A percentile compares a stretch with the other conserved stretches of the same genome.
phyloP scores from a whole-genome alignment of 805 yeast species.

The Metschnikowia gelsemii region DNA sequence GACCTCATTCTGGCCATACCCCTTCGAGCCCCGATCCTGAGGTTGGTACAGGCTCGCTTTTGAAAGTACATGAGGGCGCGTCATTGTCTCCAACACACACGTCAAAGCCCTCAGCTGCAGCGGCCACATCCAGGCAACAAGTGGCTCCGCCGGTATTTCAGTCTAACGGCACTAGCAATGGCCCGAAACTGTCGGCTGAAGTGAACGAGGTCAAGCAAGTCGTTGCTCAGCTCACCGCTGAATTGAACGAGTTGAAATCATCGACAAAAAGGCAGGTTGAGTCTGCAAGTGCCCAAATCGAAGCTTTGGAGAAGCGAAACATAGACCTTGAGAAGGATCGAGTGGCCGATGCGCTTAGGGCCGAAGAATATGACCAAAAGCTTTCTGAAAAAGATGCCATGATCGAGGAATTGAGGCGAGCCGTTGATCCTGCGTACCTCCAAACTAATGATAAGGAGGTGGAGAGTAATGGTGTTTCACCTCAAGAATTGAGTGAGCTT shows the following conservation, averaged over 20 bases:
- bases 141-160: no score
- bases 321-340: constrained; percentile 5
- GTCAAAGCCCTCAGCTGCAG: no score
- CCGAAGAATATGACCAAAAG: constrained; percentile 7
- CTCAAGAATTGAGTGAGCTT: constrained; percentile 30
- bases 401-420: constrained; percentile 32
- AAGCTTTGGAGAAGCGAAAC: constrained; percentile 43
- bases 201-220: constrained; percentile 31
- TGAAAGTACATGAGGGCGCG: neutral
- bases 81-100: constrained; percentile 3
- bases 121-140: no score
- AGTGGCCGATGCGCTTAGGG: constrained; percentile 17
- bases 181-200: no score
- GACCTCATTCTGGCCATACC: neutral
- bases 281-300: constrained; percentile 56
- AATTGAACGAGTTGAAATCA: constrained; percentile 31
- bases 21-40: neutral
- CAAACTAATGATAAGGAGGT: constrained; percentile 6
- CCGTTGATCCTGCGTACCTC: constrained; percentile 11
- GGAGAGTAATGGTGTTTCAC: constrained; percentile 8
- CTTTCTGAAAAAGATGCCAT: constrained; percentile 32
- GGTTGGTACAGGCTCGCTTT: constrained; percentile 5
- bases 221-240: constrained; percentile 33
- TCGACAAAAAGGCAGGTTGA: constrained; percentile 49
- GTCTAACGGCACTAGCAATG: constrained; percentile 17